Conservation (phyloP, 768 basidiomycete genomes). For the Tylopilus vinaceipallidus region DNA sequence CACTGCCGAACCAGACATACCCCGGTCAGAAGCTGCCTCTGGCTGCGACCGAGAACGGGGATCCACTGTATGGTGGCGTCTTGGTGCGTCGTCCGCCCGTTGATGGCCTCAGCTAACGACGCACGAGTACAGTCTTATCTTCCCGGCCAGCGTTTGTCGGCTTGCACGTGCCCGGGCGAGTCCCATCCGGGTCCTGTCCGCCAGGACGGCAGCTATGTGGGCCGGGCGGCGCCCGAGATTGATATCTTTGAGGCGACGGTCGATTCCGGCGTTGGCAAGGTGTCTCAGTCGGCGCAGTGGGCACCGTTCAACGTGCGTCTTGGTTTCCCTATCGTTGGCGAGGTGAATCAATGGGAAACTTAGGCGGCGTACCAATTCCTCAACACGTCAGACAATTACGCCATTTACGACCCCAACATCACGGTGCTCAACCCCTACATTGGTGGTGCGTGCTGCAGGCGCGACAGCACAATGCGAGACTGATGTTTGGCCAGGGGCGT, state of each 20-base stretch:
- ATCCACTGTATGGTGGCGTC: conserved; percentile 30
- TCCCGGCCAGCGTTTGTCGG: conserved; percentile 54
- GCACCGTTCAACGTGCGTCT: conserved; percentile 36
- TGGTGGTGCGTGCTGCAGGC: conserved; percentile 37
- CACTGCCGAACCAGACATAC: conserved; percentile 69
- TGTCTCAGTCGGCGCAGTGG: conserved; percentile 56
- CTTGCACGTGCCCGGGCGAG: conserved; percentile 58
- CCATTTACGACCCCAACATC: conserved; percentile 37
- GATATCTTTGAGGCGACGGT: conserved; percentile 55
- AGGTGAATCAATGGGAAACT: not conserved
- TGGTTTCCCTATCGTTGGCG: no score
- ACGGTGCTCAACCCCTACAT: conserved; percentile 42
- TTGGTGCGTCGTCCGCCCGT: conserved; percentile 18
- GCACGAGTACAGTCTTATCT: conserved; percentile 39
- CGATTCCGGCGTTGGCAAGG: conserved; percentile 35
- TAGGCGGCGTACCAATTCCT: conserved; percentile 45
- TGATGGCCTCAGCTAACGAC: not conserved
- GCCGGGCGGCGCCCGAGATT: conserved; percentile 58
- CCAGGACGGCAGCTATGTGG: conserved; percentile 47
- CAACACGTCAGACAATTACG: conserved; percentile 34
- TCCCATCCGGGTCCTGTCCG: conserved; percentile 55
- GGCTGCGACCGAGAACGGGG: conserved; percentile 41
- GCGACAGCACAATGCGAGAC: not conserved
- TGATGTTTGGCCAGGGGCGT: conserved; percentile 27
- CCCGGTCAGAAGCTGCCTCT: conserved; percentile 43